Base-by-base conservation (phyloP, 75 land plant genomes). In the Pinus tabuliformis region DNA sequence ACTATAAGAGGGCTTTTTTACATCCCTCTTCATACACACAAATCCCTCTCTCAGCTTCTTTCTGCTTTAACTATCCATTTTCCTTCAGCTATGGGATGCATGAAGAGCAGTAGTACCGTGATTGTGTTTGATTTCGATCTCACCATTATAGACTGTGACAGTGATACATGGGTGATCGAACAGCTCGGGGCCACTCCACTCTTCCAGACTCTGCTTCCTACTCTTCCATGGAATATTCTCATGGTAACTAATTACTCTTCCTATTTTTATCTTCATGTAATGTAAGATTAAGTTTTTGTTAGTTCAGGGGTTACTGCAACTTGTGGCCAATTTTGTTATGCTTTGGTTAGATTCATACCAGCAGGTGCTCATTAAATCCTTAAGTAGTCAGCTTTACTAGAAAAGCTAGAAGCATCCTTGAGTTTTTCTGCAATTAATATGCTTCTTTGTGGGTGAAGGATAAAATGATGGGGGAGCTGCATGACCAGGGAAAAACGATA, bases 101-200 rank as follows among this genome's bases (percentile, higher is more conserved):
- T 45, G 52, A 45, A 45, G 62, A 6, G 62, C 6, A 59, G 18
- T 8, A 59, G 9, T 18, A 61, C 57, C 58, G 77, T 90, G 72
- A 81, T 89, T 36, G 81, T 91, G 28, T 92, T 92, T 70, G 98
- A 95, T 72, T 95, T 95, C 78, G 95, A 95, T 80, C 89, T 89
- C 82, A 92, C 92, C 12, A 85, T 95, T 77, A 86, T 92, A 64
- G 92, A 92, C 56, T 76, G 72, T 75, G 92, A 95, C 76, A 95
- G 98, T 70, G 98, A 92, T 66, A 83, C 91, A 77, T 92, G 91
- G 93, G 93, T 95, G 26, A 83, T 90, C 15, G 87, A 87, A 65
- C 82, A 78, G 56, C 64, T 95, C 58, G 93, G 95, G 6, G 80
- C 77, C 68, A 79, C 87, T 16, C 85, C 81, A 6, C 78, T 84